These are phyloP conservation scores for Helotiales sp. DNA, from an alignment of 2,329 filamentous ascomycete genomes.

Conservation along the genomic window DNA sequence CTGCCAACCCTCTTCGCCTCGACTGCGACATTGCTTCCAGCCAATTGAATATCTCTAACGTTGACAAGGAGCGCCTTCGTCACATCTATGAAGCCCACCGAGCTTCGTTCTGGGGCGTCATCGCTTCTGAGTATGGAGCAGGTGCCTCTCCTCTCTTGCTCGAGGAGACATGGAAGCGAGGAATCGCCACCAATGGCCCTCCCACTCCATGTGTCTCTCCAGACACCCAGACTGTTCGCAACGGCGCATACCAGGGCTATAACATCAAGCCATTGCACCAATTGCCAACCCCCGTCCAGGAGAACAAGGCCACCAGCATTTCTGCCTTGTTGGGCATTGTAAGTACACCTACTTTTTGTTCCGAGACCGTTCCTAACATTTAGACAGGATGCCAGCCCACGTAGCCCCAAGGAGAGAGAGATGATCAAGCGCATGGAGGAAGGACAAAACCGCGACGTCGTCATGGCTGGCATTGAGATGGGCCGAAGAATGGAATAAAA, in stretches of 20 bases:
- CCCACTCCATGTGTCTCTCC: slow-evolving; percentile 37
- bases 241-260: slow-evolving; percentile 24
- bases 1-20: slow-evolving; percentile 49
- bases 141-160: slow-evolving; percentile 62
- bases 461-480: slow-evolving; percentile 27
- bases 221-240: slow-evolving; percentile 24
- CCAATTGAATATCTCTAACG: slow-evolving; percentile 39
- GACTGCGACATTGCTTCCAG: slow-evolving; percentile 53
- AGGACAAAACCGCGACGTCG: slow-evolving; percentile 31
- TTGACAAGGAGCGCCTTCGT: slow-evolving; percentile 64
- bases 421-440: slow-evolving; percentile 57
- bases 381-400: slow-evolving; percentile 50
- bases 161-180: slow-evolving; percentile 64
- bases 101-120: slow-evolving; percentile 69
- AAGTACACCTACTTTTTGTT: slow-evolving; percentile 10
- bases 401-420: slow-evolving; percentile 58
- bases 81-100: slow-evolving; percentile 71
- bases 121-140: slow-evolving; percentile 70
- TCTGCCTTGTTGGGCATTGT: slow-evolving; percentile 60
- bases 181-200: slow-evolving; percentile 37
- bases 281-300: slow-evolving; percentile 49
- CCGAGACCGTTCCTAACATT: slow-evolving; percentile 1
- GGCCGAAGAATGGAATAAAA: slow-evolving; percentile 19
- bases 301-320: slow-evolving; percentile 51
- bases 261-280: slow-evolving; percentile 49